Percentiles rank a stretch among this genome's conserved stretches.
Conservation (phyloP, 2,329 filamentous ascomycete species). For the Fusarium virguliforme region DNA sequence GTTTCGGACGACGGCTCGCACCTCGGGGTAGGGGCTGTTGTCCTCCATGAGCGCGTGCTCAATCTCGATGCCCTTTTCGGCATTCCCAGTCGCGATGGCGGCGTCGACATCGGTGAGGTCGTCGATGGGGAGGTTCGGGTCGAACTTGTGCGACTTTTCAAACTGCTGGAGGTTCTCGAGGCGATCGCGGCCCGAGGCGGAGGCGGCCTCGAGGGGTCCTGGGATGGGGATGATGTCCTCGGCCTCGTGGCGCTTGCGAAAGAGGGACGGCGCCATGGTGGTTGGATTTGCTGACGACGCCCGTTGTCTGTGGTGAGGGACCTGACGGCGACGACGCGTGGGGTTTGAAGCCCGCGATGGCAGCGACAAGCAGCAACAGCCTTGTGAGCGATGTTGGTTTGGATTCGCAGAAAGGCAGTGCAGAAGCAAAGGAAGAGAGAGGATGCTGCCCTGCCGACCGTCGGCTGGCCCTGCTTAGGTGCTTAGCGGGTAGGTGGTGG, state of each 20-base stretch:
- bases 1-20: constrained; percentile 76
- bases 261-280: constrained; percentile 58
- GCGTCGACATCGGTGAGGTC: constrained; percentile 74
- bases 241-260: constrained; percentile 64
- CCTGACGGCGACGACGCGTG: constrained; percentile 39
- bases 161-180: constrained; percentile 69
- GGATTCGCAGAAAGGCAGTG: constrained; percentile 33
- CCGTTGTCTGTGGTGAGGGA: constrained; percentile 28
- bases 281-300: constrained; percentile 16
- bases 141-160: constrained; percentile 74
- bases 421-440: constrained; percentile 34
- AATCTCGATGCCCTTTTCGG: constrained; percentile 70
- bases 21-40: constrained; percentile 78
- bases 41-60: constrained; percentile 74
- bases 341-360: constrained; percentile 44
- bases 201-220: constrained; percentile 59
- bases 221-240: constrained; percentile 63
- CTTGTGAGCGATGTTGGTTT: constrained; percentile 30
- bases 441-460: constrained; percentile 34
- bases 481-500: constrained; percentile 32
- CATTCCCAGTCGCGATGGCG: constrained; percentile 69
- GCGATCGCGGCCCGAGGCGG: constrained; percentile 60
- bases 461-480: constrained; percentile 24
- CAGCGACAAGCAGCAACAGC: constrained; percentile 29
- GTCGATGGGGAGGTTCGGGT: constrained; percentile 76